These are phyloP conservation scores for Cladorrhinum sp. DNA, from an alignment of 2,329 filamentous ascomycete genomes.

Conservation along the genomic window DNA sequence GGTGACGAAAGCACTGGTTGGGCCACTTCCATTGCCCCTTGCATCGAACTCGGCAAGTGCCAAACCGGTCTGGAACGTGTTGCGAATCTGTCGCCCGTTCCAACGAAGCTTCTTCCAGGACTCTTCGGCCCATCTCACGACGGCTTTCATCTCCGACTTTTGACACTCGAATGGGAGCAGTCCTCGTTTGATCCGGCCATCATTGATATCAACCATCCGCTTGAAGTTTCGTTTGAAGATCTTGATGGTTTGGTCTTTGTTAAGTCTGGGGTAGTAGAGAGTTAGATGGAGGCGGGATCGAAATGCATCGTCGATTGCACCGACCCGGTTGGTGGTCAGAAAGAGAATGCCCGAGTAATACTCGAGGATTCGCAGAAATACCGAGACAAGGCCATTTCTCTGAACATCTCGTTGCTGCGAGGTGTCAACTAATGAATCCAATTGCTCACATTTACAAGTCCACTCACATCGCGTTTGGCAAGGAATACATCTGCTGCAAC, in stretches of 20 bases:
- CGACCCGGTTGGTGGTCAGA: conserved; percentile 42
- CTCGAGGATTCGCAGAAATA: conserved; percentile 37
- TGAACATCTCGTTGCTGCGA: conserved; percentile 19
- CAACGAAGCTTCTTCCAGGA: background rate
- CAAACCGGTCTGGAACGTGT: background rate
- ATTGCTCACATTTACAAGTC: no score
- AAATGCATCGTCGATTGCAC: conserved; percentile 41
- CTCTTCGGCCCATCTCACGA: background rate
- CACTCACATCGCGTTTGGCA: conserved; percentile 29
- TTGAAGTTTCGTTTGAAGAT: conserved; percentile 19
- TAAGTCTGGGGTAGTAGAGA: conserved; percentile 33
- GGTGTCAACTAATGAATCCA: no score
- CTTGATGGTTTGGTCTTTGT: conserved; percentile 14
- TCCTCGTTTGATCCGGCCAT: background rate
- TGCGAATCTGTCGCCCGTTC: conserved; percentile 4
- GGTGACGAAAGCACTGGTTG: background rate
- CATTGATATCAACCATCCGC: conserved; percentile 5
- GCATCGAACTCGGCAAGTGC: background rate
- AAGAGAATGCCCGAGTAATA: conserved; percentile 38
- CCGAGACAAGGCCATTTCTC: conserved; percentile 35
- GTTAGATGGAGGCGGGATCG: conserved; percentile 37
- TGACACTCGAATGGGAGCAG: background rate
- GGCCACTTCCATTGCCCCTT: background rate
- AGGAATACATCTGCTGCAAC: conserved; percentile 14
- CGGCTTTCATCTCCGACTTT: background rate